Percentiles rank a stretch among this genome's conserved stretches.
These are phyloP conservation scores for Ophioceras dolichostomum DNA, from an alignment of 2,329 filamentous ascomycete genomes.

Conservation along the genomic window DNA sequence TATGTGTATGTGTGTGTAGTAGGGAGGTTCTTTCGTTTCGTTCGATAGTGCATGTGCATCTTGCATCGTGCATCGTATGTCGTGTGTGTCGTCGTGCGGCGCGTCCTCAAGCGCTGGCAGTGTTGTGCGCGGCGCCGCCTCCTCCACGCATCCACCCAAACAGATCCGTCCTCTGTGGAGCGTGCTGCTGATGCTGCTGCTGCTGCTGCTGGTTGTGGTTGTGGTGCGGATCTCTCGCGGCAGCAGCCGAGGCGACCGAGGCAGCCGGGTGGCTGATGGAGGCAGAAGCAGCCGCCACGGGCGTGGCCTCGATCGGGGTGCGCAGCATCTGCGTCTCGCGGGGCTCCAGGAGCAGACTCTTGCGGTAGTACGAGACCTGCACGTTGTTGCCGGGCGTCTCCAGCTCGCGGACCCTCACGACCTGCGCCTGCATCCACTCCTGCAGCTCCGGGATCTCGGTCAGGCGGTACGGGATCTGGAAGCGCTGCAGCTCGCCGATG, in stretches of 20 bases:
- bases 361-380: slow-evolving; percentile 61
- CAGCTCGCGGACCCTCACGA: slow-evolving; percentile 58
- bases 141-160: slow-evolving; percentile 10
- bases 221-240: background rate
- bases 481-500: slow-evolving; percentile 88
- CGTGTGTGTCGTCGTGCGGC: no score
- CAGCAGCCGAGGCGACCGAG: background rate
- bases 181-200: background rate
- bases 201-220: background rate
- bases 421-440: slow-evolving; percentile 79
- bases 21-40: no score
- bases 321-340: slow-evolving; percentile 34
- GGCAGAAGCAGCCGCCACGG: background rate
- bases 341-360: slow-evolving; percentile 75
- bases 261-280: slow-evolving; percentile 3
- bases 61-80: no score
- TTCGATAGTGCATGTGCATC: no score
- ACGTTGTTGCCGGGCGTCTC: slow-evolving; percentile 36
- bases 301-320: slow-evolving; percentile 14
- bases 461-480: slow-evolving; percentile 86
- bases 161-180: slow-evolving; percentile 5
- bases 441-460: slow-evolving; percentile 78
- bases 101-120: no score
- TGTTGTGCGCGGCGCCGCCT: no score
- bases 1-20: no score